These are phyloP conservation scores for Triadica sebifera DNA, from an alignment of 345 rosid genomes.

Conservation along the genomic window DNA sequence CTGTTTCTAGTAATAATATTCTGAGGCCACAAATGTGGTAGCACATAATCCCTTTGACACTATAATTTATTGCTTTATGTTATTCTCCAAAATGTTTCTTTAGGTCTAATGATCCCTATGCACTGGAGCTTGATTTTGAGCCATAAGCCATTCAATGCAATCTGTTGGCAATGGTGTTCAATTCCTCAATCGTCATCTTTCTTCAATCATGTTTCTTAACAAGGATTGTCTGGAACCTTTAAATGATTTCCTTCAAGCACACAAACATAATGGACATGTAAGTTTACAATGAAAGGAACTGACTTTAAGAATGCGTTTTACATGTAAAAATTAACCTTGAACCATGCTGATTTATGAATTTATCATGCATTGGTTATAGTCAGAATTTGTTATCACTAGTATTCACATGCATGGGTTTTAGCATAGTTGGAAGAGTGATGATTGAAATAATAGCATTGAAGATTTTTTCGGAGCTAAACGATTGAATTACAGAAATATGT, in stretches of 20 bases:
- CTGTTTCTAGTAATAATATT: neutral
- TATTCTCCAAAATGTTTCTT: neutral
- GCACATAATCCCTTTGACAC: neutral
- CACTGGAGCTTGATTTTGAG: constrained; percentile 96
- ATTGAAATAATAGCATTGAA: neutral
- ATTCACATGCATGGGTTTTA: neutral
- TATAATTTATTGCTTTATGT: neutral
- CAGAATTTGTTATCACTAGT: neutral
- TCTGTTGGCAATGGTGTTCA: constrained; percentile 99
- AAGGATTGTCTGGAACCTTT: constrained; percentile 91
- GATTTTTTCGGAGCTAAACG: constrained; percentile 10
- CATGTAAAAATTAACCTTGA: neutral
- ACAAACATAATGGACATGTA: constrained; percentile 87
- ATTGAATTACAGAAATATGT: constrained; percentile 13
- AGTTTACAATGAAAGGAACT: constrained; percentile 31
- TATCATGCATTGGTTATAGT: neutral
- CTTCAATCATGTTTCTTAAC: constrained; percentile 88
- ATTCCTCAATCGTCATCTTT: constrained; percentile 94
- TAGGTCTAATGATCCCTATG: constrained; percentile 44
- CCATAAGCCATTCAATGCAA: constrained; percentile 95
- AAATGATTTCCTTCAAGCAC: constrained; percentile 74
- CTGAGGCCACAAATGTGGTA: neutral
- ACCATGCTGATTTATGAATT: neutral
- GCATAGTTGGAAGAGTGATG: neutral
- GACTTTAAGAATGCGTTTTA: neutral